A percentile compares a stretch with the other conserved stretches of the same genome.
phyloP scores from a whole-genome alignment of 768 basidiomycete genomes.

The Suillus subaureus region DNA sequence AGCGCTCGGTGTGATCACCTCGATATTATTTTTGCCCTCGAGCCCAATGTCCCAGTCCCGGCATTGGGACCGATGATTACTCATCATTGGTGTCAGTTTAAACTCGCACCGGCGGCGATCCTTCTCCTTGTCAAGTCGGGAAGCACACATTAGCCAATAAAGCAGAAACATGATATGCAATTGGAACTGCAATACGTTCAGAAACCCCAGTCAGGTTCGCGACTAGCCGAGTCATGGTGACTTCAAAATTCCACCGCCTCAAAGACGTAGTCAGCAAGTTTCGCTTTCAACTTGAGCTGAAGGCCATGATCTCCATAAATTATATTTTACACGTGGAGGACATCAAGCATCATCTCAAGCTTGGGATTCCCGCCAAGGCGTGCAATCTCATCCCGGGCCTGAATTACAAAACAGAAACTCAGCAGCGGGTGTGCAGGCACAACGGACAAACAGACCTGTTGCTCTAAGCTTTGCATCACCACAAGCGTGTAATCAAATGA shows the following conservation, averaged over 20 bases:
- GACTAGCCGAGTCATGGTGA: neutral
- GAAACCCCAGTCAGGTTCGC: too few relatives aligned
- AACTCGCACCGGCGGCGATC: neutral
- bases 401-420: slow-evolving; percentile 15
- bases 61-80: neutral
- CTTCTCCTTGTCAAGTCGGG: neutral
- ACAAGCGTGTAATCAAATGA: slow-evolving; percentile 85
- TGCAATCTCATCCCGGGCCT: slow-evolving; percentile 64
- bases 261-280: neutral
- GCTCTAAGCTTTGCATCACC: slow-evolving; percentile 67
- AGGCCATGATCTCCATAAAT: neutral
- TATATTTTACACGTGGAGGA: slow-evolving; percentile 47
- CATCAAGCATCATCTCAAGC: slow-evolving; percentile 59
- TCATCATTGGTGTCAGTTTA: neutral
- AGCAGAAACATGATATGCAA: neutral
- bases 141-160: neutral
- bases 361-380: slow-evolving; percentile 76
- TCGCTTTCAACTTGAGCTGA: neutral
- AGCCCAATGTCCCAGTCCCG: neutral
- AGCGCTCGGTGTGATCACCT: neutral
- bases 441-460: slow-evolving; percentile 49
- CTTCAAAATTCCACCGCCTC: neutral
- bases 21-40: too few relatives aligned
- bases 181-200: neutral
- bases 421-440: neutral